Percentiles rank a stretch among this genome's conserved stretches.
phyloP scores from a whole-genome alignment of 169 alveolate genomes.

The Plasmodium gaboni region DNA sequence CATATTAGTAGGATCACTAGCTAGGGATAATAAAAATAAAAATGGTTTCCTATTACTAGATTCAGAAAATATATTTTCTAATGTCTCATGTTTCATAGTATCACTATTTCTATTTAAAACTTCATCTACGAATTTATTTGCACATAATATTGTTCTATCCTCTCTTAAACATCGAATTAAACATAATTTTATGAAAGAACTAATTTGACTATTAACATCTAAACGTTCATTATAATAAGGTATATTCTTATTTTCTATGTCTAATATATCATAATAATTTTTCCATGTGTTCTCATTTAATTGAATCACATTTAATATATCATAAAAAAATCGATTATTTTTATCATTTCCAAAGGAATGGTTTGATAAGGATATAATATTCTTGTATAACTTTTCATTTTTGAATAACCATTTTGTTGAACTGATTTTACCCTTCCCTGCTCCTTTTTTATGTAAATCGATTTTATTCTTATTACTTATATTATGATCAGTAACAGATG shows the following conservation, averaged over 20 bases:
- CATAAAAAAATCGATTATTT: conserved; percentile 92
- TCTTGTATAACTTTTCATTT: conserved; percentile 92
- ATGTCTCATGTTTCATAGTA: conserved; percentile 93
- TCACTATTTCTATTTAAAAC: conserved; percentile 91
- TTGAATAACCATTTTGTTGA: conserved; percentile 90
- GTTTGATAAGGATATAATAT: conserved; percentile 92
- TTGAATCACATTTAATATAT: conserved; percentile 91
- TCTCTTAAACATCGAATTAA: conserved; percentile 94
- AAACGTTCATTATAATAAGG: conserved; percentile 95
- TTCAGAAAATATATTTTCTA: conserved; percentile 91
- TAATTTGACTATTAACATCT: conserved; percentile 89
- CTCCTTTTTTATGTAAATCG: conserved; percentile 87
- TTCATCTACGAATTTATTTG: conserved; percentile 90
- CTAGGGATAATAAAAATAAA: conserved; percentile 93
- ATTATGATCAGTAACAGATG: not conserved
- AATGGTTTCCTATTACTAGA: conserved; percentile 91
- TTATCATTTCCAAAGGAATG: conserved; percentile 94
- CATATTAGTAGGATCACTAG: conserved; percentile 95
- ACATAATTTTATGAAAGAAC: conserved; percentile 92
- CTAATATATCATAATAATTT: conserved; percentile 92
- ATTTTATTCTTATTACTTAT: conserved; percentile 72
- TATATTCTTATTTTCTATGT: conserved; percentile 93
- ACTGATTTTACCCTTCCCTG: conserved; percentile 90
- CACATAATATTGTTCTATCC: conserved; percentile 94
- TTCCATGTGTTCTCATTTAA: conserved; percentile 92